A percentile compares a stretch with the other conserved stretches of the same genome.
These are phyloP conservation scores for Ophiostoma montium DNA, from an alignment of 2,329 filamentous ascomycete genomes.

Conservation along the genomic window DNA sequence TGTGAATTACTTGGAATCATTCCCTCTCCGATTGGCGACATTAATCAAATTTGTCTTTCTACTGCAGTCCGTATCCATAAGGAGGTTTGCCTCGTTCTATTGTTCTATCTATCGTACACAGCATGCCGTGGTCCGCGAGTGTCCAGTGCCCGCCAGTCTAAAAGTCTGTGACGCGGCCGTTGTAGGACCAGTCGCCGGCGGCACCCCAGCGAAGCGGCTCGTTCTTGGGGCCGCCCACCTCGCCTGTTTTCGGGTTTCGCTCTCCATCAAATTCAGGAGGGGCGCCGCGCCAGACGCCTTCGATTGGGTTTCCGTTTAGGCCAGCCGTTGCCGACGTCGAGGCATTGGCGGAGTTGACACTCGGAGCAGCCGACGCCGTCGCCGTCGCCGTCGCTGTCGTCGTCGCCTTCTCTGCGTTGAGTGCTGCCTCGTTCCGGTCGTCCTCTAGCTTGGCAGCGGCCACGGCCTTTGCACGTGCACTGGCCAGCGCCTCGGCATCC, in stretches of 20 bases:
- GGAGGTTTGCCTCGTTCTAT: too few species aligned
- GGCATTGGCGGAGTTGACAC: background rate
- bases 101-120: too few species aligned
- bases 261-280: slow-evolving; percentile 90
- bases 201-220: slow-evolving; percentile 83
- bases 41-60: too few species aligned
- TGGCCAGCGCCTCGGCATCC: background rate
- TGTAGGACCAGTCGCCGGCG: slow-evolving; percentile 74
- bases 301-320: slow-evolving; percentile 12
- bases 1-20: too few species aligned
- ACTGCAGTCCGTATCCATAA: too few species aligned
- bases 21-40: too few species aligned
- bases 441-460: slow-evolving; percentile 15
- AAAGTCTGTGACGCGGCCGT: slow-evolving; percentile 90
- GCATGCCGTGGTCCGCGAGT: too few species aligned
- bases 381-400: background rate
- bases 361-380: background rate
- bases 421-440: slow-evolving; percentile 32
- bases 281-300: slow-evolving; percentile 60
- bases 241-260: slow-evolving; percentile 81
- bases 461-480: background rate
- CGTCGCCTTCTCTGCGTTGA: slow-evolving; percentile 28
- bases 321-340: background rate
- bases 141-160: background rate
- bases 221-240: slow-evolving; percentile 94